Evolutionary conservation across 179 eudicot species (phyloP).

Genomic region (Beta corolliflora): DNA sequence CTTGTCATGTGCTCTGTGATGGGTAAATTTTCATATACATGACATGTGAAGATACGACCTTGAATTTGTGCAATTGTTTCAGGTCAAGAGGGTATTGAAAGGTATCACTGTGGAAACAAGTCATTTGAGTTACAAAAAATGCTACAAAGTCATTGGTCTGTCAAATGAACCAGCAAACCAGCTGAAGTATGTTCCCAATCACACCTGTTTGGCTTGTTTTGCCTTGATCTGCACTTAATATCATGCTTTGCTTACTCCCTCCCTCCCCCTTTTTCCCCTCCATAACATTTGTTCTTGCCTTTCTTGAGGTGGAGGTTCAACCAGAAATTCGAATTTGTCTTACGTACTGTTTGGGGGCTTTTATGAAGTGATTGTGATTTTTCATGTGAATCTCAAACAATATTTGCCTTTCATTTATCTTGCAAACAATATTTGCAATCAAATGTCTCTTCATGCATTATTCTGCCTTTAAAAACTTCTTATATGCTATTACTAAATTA

Average conservation of each 20-base stretch:
- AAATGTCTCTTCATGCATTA: no score
- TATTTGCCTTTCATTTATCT: background rate
- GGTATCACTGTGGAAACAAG: slow-evolving; percentile 46
- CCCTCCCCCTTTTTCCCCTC: background rate
- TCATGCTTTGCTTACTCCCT: background rate
- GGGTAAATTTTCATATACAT: background rate
- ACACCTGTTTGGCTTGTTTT: background rate
- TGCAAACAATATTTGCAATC: no score
- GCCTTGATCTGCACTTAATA: background rate
- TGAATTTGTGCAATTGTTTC: background rate
- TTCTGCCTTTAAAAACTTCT: no score
- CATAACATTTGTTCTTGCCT: background rate
- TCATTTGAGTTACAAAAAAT: slow-evolving; percentile 29
- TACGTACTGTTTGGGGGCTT: background rate
- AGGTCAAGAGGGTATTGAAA: slow-evolving; percentile 60
- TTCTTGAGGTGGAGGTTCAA: background rate
- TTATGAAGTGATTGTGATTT: background rate
- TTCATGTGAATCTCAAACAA: background rate
- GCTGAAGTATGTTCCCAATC: slow-evolving; percentile 42
- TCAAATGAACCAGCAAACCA: slow-evolving; percentile 41
- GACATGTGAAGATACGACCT: background rate
- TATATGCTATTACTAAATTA: no score
- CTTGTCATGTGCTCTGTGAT: background rate
- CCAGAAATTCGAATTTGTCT: background rate
- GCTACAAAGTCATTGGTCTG: slow-evolving; percentile 49